A percentile compares a stretch with the other conserved stretches of the same genome.
These are phyloP conservation scores for Drosera spatulata DNA, from an alignment of 179 eudicot species.

Conservation along the genomic window DNA sequence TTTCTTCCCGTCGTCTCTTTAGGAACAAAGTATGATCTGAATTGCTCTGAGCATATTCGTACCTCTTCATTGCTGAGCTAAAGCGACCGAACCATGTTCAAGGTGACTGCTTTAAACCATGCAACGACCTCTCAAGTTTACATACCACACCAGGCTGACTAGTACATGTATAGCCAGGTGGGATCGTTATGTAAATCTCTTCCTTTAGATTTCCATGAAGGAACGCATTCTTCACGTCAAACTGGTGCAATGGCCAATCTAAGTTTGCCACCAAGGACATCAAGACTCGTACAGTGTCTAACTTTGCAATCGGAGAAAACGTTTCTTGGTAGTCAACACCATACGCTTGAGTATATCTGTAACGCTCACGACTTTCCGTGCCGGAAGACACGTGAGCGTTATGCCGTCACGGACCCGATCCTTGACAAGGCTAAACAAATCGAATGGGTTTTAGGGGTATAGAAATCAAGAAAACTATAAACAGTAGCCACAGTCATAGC, in stretches of 20 bases:
- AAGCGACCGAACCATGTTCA: not conserved
- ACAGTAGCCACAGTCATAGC: no score
- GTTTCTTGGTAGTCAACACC: constrained; percentile 1
- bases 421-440: no score
- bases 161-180: not conserved
- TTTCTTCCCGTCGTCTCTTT: not conserved
- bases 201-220: not conserved
- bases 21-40: not conserved
- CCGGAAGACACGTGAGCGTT: no score
- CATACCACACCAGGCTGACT: not conserved
- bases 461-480: no score
- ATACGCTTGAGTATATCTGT: not conserved
- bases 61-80: not conserved
- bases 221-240: constrained; percentile 4
- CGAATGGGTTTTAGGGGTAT: no score
- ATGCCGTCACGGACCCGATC: no score
- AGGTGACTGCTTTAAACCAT: not conserved
- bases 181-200: not conserved
- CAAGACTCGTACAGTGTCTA: not conserved
- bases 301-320: not conserved
- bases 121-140: not conserved
- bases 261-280: not conserved
- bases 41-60: not conserved
- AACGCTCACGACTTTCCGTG: no score
- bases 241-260: not conserved